Evolutionary conservation across 495 filamentous ascomycete species (phyloP).

Genomic region (Aspergillus taichungensis): DNA sequence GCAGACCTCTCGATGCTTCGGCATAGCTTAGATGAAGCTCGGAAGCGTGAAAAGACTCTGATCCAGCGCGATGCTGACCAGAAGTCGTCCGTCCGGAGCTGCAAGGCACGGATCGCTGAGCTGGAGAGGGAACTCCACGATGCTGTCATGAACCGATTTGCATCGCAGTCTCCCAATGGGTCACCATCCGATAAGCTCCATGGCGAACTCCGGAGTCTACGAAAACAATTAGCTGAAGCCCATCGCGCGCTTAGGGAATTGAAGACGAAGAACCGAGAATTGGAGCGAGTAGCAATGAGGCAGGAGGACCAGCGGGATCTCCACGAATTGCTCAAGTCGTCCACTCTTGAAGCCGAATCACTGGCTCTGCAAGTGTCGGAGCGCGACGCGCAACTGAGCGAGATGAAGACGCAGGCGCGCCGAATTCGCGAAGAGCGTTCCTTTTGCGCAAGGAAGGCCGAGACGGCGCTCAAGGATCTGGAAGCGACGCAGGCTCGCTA

Average conservation of each 20-base stretch:
- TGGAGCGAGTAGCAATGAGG: slow-evolving; percentile 37
- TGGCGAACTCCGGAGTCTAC: slow-evolving; percentile 51
- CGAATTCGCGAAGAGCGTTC: slow-evolving; percentile 52
- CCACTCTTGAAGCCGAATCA: slow-evolving; percentile 59
- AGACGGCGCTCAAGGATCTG: slow-evolving; percentile 42
- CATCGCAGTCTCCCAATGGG: slow-evolving; percentile 34
- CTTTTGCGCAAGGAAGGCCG: slow-evolving; percentile 39
- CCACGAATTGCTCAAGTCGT: slow-evolving; percentile 54
- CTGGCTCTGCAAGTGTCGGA: slow-evolving; percentile 49
- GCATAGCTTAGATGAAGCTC: slow-evolving; percentile 51
- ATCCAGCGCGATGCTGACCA: slow-evolving; percentile 55
- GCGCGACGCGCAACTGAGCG: slow-evolving; percentile 42
- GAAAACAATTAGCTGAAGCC: slow-evolving; percentile 53
- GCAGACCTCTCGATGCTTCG: slow-evolving; percentile 51
- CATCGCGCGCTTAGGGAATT: slow-evolving; percentile 52
- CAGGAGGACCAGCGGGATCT: slow-evolving; percentile 58
- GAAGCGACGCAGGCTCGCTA: slow-evolving; percentile 46
- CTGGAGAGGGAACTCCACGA: slow-evolving; percentile 51
- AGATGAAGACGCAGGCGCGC: slow-evolving; percentile 48
- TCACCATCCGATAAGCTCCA: slow-evolving; percentile 50
- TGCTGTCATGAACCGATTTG: slow-evolving; percentile 40
- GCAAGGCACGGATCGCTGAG: slow-evolving; percentile 45
- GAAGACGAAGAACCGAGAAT: slow-evolving; percentile 40
- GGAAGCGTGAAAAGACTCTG: slow-evolving; percentile 53
- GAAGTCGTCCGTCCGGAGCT: slow-evolving; percentile 43